phyloP scores from a whole-genome alignment of 177 flowering plant species.

The Telopea speciosissima region DNA sequence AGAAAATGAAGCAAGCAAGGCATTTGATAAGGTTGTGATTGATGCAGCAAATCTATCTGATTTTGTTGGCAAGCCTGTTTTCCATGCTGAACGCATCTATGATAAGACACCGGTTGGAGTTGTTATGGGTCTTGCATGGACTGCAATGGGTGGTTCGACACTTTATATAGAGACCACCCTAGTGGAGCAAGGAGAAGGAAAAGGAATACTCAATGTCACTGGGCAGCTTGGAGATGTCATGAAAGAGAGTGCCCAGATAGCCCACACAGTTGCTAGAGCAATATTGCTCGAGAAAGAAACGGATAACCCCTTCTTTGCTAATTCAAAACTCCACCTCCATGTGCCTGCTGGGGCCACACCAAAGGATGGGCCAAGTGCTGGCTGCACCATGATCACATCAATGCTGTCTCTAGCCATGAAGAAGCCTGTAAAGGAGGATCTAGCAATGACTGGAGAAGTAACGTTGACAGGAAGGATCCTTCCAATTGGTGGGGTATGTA shows the following conservation, averaged over 20 bases:
- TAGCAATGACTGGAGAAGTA: slow-evolving; percentile 98
- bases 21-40: slow-evolving; percentile 48
- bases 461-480: slow-evolving; percentile 85
- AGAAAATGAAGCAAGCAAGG: slow-evolving; percentile 32
- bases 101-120: slow-evolving; percentile 88
- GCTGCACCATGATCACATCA: slow-evolving; percentile 98
- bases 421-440: slow-evolving; percentile 71
- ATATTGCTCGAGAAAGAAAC: slow-evolving; percentile 70
- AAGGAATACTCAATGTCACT: slow-evolving; percentile 76
- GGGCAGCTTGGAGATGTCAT: slow-evolving; percentile 99
- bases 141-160: slow-evolving; percentile 98
- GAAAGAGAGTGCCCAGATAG: slow-evolving; percentile 98
- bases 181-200: slow-evolving; percentile 84
- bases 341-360: slow-evolving; percentile 98
- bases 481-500: slow-evolving; percentile 97
- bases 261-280: slow-evolving; percentile 77
- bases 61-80: slow-evolving; percentile 95
- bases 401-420: slow-evolving; percentile 80
- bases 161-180: slow-evolving; percentile 76
- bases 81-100: slow-evolving; percentile 90
- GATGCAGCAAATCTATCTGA: slow-evolving; percentile 61
- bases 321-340: slow-evolving; percentile 87
- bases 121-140: slow-evolving; percentile 99
- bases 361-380: slow-evolving; percentile 99
- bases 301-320: slow-evolving; percentile 57